These are phyloP conservation scores for Cubamyces lactineus DNA, from an alignment of 768 basidiomycete species.

Conservation along the genomic window DNA sequence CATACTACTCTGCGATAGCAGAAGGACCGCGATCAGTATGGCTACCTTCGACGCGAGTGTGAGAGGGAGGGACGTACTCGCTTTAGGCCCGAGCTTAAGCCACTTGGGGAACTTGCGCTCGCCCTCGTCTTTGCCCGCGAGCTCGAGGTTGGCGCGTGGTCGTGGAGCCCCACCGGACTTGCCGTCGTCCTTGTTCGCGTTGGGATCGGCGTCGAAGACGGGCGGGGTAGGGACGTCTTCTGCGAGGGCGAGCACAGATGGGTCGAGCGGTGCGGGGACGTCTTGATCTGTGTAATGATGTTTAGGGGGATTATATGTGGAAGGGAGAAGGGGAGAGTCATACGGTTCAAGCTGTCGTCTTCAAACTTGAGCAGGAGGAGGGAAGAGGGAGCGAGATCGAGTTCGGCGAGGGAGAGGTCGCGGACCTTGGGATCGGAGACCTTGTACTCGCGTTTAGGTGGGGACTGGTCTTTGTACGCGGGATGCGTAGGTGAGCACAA, in stretches of 20 bases:
- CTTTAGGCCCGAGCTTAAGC: conserved; percentile 70
- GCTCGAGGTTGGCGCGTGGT: conserved; percentile 14
- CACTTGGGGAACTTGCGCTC: conserved; percentile 78
- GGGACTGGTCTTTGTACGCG: conserved; percentile 63
- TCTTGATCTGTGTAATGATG: conserved; percentile 46
- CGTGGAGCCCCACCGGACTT: conserved; percentile 3
- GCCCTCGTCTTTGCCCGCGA: conserved; percentile 15
- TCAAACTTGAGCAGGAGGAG: conserved; percentile 77
- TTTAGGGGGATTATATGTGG: background rate
- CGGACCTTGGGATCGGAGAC: conserved; percentile 77
- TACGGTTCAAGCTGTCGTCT: conserved; percentile 72
- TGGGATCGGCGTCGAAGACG: conserved; percentile 34
- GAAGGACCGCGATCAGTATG: background rate
- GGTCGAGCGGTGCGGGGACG: conserved; percentile 65
- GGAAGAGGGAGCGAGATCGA: conserved; percentile 81
- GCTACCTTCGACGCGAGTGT: no score
- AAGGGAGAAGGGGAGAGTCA: conserved; percentile 24
- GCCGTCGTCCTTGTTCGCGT: conserved; percentile 1
- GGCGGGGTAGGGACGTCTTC: conserved; percentile 69
- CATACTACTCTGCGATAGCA: background rate
- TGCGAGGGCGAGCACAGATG: conserved; percentile 58
- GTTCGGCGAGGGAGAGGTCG: conserved; percentile 65
- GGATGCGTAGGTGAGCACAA: background rate
- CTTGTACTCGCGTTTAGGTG: conserved; percentile 82
- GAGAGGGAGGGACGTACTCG: conserved; percentile 42